Percentiles rank a stretch among this genome's conserved stretches.
Conservation (phyloP, 225 moss, liverwort and hornwort genomes). For the Sphagnum tenellum region DNA sequence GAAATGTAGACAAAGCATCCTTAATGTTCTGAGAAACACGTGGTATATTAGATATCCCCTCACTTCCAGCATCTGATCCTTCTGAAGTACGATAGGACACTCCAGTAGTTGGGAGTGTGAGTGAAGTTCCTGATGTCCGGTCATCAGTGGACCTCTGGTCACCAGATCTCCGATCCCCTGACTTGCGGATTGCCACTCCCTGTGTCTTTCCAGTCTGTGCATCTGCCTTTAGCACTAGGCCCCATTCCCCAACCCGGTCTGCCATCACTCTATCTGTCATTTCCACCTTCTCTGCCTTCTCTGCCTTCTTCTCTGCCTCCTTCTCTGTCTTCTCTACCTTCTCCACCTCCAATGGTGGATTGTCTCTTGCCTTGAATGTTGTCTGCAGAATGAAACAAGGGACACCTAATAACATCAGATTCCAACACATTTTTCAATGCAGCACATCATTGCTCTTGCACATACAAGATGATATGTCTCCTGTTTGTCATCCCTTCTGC, state of each 20-base stretch:
- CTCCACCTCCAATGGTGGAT: neutral
- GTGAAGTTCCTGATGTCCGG: constrained; percentile 21
- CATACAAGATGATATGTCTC: no score
- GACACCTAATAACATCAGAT: no score
- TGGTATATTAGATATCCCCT: constrained; percentile 29
- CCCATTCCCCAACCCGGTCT: constrained; percentile 74
- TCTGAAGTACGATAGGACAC: constrained; percentile 22
- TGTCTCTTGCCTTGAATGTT: no score
- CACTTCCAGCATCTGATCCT: constrained; percentile 39
- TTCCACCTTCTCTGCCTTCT: neutral
- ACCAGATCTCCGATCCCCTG: constrained; percentile 6
- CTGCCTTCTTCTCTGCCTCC: no score
- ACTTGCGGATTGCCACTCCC: constrained; percentile 24
- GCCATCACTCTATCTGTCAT: constrained; percentile 41
- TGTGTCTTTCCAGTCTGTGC: constrained; percentile 24
- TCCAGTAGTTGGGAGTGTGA: constrained; percentile 9
- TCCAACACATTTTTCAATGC: no score
- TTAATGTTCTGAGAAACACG: constrained; percentile 51
- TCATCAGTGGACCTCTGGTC: neutral
- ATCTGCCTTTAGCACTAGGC: constrained; percentile 55
- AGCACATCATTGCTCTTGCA: no score
- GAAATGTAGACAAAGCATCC: constrained; percentile 73
- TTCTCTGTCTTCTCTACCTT: neutral
- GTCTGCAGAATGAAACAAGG: no score
- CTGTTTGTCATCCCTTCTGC: no score